Percentiles rank a stretch among this genome's conserved stretches.
These are phyloP conservation scores for Penicillium coprophilum DNA, from an alignment of 495 filamentous ascomycete genomes.

Conservation along the genomic window DNA sequence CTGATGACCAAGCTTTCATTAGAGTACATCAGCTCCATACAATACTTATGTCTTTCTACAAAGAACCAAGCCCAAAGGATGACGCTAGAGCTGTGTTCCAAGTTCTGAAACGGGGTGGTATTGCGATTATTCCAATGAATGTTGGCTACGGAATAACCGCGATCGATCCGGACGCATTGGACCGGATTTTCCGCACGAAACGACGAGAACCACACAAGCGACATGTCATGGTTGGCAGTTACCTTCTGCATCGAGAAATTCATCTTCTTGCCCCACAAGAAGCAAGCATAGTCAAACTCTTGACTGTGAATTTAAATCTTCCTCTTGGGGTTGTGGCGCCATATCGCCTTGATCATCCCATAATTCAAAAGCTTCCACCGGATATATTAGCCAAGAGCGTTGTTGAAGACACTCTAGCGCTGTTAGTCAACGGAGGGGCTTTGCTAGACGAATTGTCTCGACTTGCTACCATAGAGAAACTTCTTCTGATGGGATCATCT, in stretches of 20 bases:
- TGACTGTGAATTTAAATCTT: constrained; percentile 24
- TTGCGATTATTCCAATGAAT: constrained; percentile 27
- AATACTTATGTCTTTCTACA: background rate
- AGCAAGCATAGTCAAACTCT: constrained; percentile 18
- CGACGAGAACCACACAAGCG: constrained; percentile 23
- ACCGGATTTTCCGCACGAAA: constrained; percentile 21
- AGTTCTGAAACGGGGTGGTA: constrained; percentile 22
- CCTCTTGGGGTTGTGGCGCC: constrained; percentile 28
- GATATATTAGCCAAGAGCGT: constrained; percentile 15
- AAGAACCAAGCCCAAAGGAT: background rate
- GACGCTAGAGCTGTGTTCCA: constrained; percentile 27
- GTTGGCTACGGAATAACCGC: constrained; percentile 30
- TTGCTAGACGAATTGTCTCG: constrained; percentile 27
- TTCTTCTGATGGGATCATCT: constrained; percentile 28
- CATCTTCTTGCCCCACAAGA: constrained; percentile 16
- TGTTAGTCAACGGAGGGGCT: constrained; percentile 30
- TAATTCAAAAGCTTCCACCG: constrained; percentile 11
- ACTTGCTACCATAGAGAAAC: constrained; percentile 16
- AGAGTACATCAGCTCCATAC: background rate
- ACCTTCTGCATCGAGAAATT: constrained; percentile 19
- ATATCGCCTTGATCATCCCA: constrained; percentile 20
- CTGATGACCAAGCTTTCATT: background rate
- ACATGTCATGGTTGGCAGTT: constrained; percentile 30
- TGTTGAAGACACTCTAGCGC: constrained; percentile 22
- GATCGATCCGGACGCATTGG: constrained; percentile 14